Percentiles rank a stretch among this genome's conserved stretches.
Evolutionary conservation across 352 stramenopile genomes (phyloP).

Genomic region (Phytopythium ostracodes): DNA sequence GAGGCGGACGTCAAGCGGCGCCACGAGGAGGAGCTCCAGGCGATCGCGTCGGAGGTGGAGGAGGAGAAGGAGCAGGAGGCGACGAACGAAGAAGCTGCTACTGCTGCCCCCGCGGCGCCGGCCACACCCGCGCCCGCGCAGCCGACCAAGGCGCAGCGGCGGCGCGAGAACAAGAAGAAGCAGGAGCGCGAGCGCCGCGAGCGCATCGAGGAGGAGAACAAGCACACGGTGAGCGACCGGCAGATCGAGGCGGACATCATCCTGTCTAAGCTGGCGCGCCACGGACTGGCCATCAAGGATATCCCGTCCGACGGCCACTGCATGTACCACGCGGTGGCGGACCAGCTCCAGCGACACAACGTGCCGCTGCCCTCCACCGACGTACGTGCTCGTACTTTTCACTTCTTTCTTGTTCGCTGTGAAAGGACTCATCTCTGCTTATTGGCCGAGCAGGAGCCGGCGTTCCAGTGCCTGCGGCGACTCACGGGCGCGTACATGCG

Average conservation of each 20-base stretch:
- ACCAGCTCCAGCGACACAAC: conserved; percentile 81
- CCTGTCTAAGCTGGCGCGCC: conserved; percentile 40
- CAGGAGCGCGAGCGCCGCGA: conserved; percentile 69
- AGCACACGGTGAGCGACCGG: conserved; percentile 72
- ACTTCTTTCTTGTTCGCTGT: too few relatives aligned
- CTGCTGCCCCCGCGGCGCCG: conserved; percentile 2
- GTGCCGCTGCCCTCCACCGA: conserved; percentile 13
- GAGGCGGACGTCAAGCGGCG: conserved; percentile 49
- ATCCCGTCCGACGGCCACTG: conserved; percentile 97
- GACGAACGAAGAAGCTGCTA: background rate
- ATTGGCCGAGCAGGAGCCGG: conserved; percentile 14
- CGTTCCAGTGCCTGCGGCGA: conserved; percentile 65
- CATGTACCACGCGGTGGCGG: conserved; percentile 95
- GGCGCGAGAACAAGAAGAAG: conserved; percentile 71
- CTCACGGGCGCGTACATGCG: conserved; percentile 80
- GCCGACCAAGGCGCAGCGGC: conserved; percentile 66
- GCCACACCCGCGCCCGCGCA: conserved; percentile 19
- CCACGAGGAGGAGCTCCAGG: conserved; percentile 47
- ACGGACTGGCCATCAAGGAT: conserved; percentile 84
- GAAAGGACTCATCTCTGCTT: background rate
- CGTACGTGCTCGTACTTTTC: background rate
- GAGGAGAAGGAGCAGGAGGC: conserved; percentile 4
- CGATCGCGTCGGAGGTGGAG: conserved; percentile 24
- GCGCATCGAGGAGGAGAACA: conserved; percentile 75
- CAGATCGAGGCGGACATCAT: conserved; percentile 83